Conservation (phyloP, 2,329 filamentous ascomycete species). For the Remersonia thermophila region DNA sequence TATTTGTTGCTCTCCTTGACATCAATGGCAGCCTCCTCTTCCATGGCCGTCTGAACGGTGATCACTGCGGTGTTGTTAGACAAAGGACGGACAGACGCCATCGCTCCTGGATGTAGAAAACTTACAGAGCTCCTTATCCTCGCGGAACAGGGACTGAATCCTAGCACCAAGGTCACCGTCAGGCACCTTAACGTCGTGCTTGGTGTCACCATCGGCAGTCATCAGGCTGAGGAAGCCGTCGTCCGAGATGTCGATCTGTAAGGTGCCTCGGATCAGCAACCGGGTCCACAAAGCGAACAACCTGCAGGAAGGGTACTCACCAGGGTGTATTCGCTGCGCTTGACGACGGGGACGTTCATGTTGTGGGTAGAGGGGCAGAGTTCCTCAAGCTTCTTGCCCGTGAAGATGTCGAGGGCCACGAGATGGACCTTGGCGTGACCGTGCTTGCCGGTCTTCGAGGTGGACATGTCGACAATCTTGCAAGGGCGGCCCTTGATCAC, state of each 20-base stretch:
- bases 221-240: slow-evolving; percentile 94
- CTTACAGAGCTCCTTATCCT: slow-evolving; percentile 93
- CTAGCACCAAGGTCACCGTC: slow-evolving; percentile 80
- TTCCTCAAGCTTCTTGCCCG: slow-evolving; percentile 98
- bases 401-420: slow-evolving; percentile 98
- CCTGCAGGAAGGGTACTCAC: slow-evolving; percentile 43
- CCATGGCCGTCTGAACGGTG: slow-evolving; percentile 89
- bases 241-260: slow-evolving; percentile 82
- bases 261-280: slow-evolving; percentile 14
- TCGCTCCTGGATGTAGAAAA: slow-evolving; percentile 18
- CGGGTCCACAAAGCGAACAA: not conserved
- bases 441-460: slow-evolving; percentile 99
- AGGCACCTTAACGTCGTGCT: slow-evolving; percentile 91
- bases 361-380: slow-evolving; percentile 94
- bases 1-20: slow-evolving; percentile 73
- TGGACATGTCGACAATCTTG: slow-evolving; percentile 99
- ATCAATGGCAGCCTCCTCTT: slow-evolving; percentile 84
- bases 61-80: too few relatives aligned
- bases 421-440: slow-evolving; percentile 99
- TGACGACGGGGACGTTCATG: slow-evolving; percentile 95
- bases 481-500: slow-evolving; percentile 97
- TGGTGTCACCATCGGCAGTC: slow-evolving; percentile 71
- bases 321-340: slow-evolving; percentile 82
- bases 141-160: slow-evolving; percentile 70
- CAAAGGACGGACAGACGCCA: slow-evolving; percentile 13